Evolutionary conservation across 2,329 filamentous ascomycete genomes (phyloP).

Genomic region (Atkinsonella texensis): DNA sequence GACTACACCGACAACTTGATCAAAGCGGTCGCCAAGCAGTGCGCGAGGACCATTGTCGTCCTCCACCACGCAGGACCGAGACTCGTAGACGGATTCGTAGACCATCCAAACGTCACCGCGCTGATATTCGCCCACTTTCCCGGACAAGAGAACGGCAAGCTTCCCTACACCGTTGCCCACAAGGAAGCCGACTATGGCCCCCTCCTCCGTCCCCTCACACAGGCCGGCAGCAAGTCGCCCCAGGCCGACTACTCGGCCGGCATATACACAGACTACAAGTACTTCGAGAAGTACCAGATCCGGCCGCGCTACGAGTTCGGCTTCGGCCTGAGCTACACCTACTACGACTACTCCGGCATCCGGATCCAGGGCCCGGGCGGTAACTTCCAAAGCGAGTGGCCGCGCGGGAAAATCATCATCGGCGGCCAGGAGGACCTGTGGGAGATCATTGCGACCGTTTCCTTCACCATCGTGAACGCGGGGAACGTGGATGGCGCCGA

Average conservation of each 20-base stretch:
- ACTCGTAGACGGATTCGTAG: constrained; percentile 47
- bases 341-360: constrained; percentile 35
- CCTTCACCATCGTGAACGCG: constrained; percentile 28
- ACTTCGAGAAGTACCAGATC: constrained; percentile 37
- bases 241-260: constrained; percentile 41
- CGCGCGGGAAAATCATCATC: constrained; percentile 26
- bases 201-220: constrained; percentile 25
- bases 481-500: constrained; percentile 31
- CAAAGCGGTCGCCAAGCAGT: constrained; percentile 42
- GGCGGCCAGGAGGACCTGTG: constrained; percentile 37
- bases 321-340: constrained; percentile 44
- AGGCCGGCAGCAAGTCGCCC: constrained; percentile 38
- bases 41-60: constrained; percentile 50
- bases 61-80: constrained; percentile 52
- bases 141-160: constrained; percentile 49
- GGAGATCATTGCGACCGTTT: constrained; percentile 30
- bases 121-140: constrained; percentile 53
- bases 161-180: constrained; percentile 50
- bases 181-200: constrained; percentile 43
- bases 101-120: constrained; percentile 52
- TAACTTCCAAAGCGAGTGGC: constrained; percentile 20
- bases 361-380: constrained; percentile 16
- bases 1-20: constrained; percentile 50
- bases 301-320: constrained; percentile 43
- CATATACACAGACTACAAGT: constrained; percentile 40